Percentiles rank a stretch among this genome's conserved stretches.
Evolutionary conservation across 169 alveolate genomes (phyloP).

Genomic region (Cryptosporidium xiaoi): DNA sequence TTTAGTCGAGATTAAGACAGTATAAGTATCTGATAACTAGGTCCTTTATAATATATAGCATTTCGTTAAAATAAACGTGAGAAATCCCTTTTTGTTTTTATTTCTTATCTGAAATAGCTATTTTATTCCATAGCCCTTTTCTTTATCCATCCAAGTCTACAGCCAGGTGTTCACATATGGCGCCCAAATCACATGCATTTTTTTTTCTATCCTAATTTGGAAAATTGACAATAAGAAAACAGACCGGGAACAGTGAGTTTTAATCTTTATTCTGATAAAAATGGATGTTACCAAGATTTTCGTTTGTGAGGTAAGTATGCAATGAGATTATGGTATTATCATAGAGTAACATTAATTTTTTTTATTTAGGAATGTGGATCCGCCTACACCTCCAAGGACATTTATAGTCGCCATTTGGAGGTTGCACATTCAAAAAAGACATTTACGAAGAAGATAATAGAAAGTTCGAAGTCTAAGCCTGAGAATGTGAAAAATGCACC

Average conservation of each 20-base stretch:
- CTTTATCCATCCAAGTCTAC: slow-evolving; percentile 22
- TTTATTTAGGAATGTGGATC: slow-evolving; percentile 74
- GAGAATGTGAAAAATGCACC: slow-evolving; percentile 25
- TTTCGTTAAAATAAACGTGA: no score
- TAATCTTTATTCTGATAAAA: not conserved
- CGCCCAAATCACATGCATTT: slow-evolving; percentile 58
- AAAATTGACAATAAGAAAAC: not conserved
- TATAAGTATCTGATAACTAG: no score
- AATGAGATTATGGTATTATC: not conserved
- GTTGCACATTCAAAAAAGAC: slow-evolving; percentile 47
- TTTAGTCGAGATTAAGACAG: no score
- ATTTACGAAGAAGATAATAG: slow-evolving; percentile 8
- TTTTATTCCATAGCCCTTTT: no score
- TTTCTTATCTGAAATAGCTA: no score
- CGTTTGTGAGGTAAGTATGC: slow-evolving; percentile 69
- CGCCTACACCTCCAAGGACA: slow-evolving; percentile 57
- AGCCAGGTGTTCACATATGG: slow-evolving; percentile 15
- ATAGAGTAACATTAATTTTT: not conserved
- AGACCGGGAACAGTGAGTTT: not conserved
- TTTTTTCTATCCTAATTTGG: not conserved
- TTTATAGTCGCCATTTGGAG: slow-evolving; percentile 56
- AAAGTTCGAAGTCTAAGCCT: slow-evolving; percentile 12
- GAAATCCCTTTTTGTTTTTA: no score
- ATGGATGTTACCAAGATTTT: slow-evolving; percentile 66
- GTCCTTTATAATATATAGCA: no score